phyloP scores from a whole-genome alignment of 805 yeast genomes.

The Wickerhamiella australiensis region DNA sequence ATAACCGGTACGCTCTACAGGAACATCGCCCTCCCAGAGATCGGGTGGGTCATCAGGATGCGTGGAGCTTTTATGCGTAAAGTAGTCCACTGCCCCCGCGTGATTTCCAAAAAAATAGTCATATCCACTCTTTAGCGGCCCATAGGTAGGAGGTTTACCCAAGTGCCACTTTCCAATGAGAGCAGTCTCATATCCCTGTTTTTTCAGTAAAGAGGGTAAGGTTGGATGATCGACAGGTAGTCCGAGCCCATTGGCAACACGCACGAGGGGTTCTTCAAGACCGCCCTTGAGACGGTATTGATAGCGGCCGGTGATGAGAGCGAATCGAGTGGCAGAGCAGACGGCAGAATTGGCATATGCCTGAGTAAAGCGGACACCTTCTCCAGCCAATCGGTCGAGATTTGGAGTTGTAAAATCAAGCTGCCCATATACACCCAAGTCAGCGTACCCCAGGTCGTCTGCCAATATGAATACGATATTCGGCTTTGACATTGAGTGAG shows the following conservation, averaged over 20 bases:
- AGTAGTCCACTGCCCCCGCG: constrained; percentile 21
- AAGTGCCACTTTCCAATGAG: constrained; percentile 53
- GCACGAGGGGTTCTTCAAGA: constrained; percentile 19
- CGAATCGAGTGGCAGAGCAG: constrained; percentile 53
- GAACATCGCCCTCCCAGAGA: constrained; percentile 18
- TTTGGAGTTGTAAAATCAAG: constrained; percentile 44
- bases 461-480: constrained; percentile 47
- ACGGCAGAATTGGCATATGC: constrained; percentile 57
- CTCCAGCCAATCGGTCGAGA: constrained; percentile 33
- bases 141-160: constrained; percentile 34
- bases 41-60: constrained; percentile 13
- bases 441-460: constrained; percentile 52
- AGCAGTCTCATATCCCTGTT: constrained; percentile 39
- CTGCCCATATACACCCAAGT: constrained; percentile 42
- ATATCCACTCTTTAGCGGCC: constrained; percentile 20
- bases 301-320: constrained; percentile 49
- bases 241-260: constrained; percentile 13
- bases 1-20: constrained; percentile 20
- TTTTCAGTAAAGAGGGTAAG: constrained; percentile 39
- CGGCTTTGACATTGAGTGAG: too few relatives aligned
- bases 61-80: constrained; percentile 16
- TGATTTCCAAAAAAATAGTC: constrained; percentile 22
- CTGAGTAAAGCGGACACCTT: constrained; percentile 42
- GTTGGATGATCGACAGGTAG: constrained; percentile 18
- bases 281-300: constrained; percentile 32